These are phyloP conservation scores for Phylloporus arenicola DNA, from an alignment of 768 basidiomycete genomes.

Conservation along the genomic window DNA sequence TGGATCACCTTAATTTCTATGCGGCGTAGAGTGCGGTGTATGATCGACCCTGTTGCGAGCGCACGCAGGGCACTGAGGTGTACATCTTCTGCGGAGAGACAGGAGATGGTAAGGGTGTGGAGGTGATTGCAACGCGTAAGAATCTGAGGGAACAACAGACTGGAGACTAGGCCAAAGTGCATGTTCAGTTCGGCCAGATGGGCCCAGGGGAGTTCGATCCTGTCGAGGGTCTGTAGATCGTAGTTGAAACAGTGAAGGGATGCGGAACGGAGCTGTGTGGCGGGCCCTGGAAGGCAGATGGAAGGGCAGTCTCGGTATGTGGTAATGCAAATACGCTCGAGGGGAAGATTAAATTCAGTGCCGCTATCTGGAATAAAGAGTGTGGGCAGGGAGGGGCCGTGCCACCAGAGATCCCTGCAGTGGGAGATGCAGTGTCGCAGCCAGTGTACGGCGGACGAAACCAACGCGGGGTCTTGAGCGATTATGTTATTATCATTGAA, in stretches of 20 bases:
- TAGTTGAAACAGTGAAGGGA: conserved; percentile 18
- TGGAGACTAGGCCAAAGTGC: conserved; percentile 24
- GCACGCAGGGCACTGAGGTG: conserved; percentile 8
- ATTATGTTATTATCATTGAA: conserved; percentile 19
- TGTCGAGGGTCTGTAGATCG: conserved; percentile 21
- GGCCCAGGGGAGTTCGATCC: conserved; percentile 25
- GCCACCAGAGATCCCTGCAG: conserved; percentile 29
- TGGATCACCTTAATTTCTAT: conserved; percentile 29
- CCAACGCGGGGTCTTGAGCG: not conserved
- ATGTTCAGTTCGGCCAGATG: conserved; percentile 22
- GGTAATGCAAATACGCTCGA: conserved; percentile 22
- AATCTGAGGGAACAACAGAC: conserved; percentile 19
- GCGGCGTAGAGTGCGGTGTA: conserved; percentile 14
- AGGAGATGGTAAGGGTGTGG: conserved; percentile 18
- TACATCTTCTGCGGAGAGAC: conserved; percentile 20
- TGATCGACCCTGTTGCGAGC: conserved; percentile 11
- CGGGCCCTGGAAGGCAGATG: conserved; percentile 14
- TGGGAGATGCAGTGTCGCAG: conserved; percentile 19
- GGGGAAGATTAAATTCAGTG: not conserved
- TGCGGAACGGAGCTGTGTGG: conserved; percentile 14
- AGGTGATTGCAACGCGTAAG: conserved; percentile 20
- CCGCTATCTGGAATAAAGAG: conserved; percentile 11
- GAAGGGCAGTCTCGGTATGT: conserved; percentile 10
- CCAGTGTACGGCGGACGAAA: conserved; percentile 15
- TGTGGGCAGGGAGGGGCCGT: conserved; percentile 22